Conservation (phyloP, 2,329 filamentous ascomycete genomes). For the Ophiostoma perfectum region DNA sequence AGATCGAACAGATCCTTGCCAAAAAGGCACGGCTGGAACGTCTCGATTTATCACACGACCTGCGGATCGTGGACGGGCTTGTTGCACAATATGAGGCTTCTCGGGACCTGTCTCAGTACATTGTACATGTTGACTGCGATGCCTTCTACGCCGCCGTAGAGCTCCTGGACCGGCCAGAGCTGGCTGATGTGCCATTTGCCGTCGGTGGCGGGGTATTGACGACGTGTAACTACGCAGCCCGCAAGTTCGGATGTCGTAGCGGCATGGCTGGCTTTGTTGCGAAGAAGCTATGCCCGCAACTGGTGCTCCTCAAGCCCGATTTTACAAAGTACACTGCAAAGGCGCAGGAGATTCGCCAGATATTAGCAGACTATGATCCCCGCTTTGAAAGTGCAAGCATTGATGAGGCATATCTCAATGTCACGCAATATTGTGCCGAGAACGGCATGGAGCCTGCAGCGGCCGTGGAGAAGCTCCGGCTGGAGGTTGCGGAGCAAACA, state of each 20-base stretch:
- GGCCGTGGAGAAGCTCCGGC: constrained; percentile 70
- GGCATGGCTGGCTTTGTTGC: constrained; percentile 97
- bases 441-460: constrained; percentile 65
- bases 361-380: constrained; percentile 82
- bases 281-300: constrained; percentile 82
- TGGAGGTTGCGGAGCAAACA: constrained; percentile 67
- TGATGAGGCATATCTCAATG: constrained; percentile 93
- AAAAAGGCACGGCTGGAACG: constrained; percentile 72
- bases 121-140: constrained; percentile 94
- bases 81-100: constrained; percentile 72
- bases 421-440: constrained; percentile 75
- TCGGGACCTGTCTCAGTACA: constrained; percentile 74
- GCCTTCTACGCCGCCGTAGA: constrained; percentile 97
- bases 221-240: constrained; percentile 79
- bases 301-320: constrained; percentile 77
- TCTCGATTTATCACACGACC: constrained; percentile 65
- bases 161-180: constrained; percentile 73
- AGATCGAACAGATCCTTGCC: constrained; percentile 72
- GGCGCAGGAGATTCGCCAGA: constrained; percentile 75
- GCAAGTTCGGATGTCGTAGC: constrained; percentile 83
- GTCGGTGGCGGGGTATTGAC: constrained; percentile 67
- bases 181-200: constrained; percentile 82
- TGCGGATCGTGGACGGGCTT: constrained; percentile 72
- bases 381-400: constrained; percentile 90
- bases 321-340: constrained; percentile 89